These are phyloP conservation scores for Vicia sativa DNA, from an alignment of 306 rosid genomes.

Conservation along the genomic window DNA sequence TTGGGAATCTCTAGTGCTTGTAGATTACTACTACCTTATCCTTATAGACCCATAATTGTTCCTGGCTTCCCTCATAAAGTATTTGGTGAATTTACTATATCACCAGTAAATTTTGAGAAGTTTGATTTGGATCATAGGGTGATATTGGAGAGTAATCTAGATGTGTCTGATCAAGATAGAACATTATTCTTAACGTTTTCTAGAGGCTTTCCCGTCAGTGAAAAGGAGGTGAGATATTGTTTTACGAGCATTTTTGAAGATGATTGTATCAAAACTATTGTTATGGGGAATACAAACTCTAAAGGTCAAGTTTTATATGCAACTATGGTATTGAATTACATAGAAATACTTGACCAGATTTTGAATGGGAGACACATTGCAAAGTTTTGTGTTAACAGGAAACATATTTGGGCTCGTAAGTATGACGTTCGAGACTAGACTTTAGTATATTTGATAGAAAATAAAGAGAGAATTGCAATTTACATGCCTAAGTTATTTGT, in stretches of 20 bases:
- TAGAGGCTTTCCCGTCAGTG: slow-evolving; percentile 55
- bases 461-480: neutral
- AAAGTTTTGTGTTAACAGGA: slow-evolving; percentile 54
- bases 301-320: slow-evolving; percentile 61
- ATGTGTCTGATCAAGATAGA: slow-evolving; percentile 46
- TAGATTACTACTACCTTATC: neutral
- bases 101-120: slow-evolving; percentile 26
- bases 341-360: slow-evolving; percentile 47
- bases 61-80: slow-evolving; percentile 60
- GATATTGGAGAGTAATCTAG: slow-evolving; percentile 39
- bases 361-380: slow-evolving; percentile 46
- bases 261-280: slow-evolving; percentile 45
- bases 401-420: slow-evolving; percentile 72
- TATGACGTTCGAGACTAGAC: slow-evolving; percentile 52
- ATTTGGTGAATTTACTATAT: slow-evolving; percentile 47
- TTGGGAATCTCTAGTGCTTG: neutral
- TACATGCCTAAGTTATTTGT: neutral
- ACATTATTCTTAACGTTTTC: slow-evolving; percentile 73
- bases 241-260: slow-evolving; percentile 39
- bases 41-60: slow-evolving; percentile 26
- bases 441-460: neutral
- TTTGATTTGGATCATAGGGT: slow-evolving; percentile 24
- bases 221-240: slow-evolving; percentile 42
- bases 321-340: slow-evolving; percentile 45
- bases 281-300: slow-evolving; percentile 42